Evolutionary conservation across 169 alveolate genomes (phyloP).

Genomic region (Blepharisma undulans): DNA sequence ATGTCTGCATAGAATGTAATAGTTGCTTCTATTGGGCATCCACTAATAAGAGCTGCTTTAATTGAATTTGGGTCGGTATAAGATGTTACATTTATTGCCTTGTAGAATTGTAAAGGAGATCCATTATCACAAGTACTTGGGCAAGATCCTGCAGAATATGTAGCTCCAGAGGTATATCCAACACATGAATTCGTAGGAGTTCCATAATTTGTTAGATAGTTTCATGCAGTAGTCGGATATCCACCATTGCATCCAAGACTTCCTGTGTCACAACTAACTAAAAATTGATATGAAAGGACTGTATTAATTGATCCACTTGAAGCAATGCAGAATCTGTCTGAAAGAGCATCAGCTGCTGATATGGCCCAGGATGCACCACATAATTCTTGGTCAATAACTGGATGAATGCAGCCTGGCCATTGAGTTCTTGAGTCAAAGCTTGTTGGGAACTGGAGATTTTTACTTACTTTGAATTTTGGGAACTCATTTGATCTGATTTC

Average conservation of each 20-base stretch:
- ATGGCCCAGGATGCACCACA: conserved; percentile 92
- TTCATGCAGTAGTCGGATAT: conserved; percentile 51
- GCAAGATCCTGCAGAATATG: too few relatives aligned
- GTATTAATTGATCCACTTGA: conserved; percentile 51
- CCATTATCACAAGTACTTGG: background rate
- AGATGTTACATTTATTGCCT: background rate
- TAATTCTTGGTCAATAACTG: conserved; percentile 80
- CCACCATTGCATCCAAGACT: conserved; percentile 81
- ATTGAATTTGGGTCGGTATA: background rate
- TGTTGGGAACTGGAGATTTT: conserved; percentile 36
- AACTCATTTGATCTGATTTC: background rate
- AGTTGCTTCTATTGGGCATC: background rate
- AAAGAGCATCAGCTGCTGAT: conserved; percentile 82
- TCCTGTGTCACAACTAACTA: conserved; percentile 67
- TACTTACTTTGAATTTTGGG: background rate
- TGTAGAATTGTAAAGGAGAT: background rate
- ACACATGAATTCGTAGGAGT: conserved; percentile 54
- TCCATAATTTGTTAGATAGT: conserved; percentile 54
- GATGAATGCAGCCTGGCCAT: conserved; percentile 58
- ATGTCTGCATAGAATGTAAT: conserved; percentile 71
- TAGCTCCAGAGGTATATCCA: background rate
- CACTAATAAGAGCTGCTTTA: background rate
- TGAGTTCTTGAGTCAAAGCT: conserved; percentile 60
- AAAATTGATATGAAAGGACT: conserved; percentile 64
- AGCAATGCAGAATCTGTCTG: conserved; percentile 82